Base-by-base conservation (phyloP, 352 stramenopile genomes). In the Pythium dissotocum region DNA sequence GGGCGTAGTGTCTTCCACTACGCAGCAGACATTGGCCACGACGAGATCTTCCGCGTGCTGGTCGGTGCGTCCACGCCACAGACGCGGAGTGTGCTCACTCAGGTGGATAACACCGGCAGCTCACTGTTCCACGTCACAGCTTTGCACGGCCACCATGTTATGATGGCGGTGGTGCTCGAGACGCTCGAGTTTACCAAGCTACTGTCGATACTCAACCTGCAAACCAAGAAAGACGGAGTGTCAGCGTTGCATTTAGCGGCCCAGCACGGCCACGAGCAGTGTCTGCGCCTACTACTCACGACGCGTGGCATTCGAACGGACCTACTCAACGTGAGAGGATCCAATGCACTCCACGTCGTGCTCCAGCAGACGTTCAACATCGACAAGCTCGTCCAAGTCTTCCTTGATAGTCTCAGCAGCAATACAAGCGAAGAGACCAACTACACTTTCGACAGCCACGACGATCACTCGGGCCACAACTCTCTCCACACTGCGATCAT, bases 311-410 rank as follows among this genome's bases (percentile, higher is more conserved):
- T 66, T 1, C 73, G 70, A 16, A 61, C 58, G 0, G 71, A 77
- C 53, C 14, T 88, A 18, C 63, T 65, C 12, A 73, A 81, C 18
- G 26, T 53, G 24, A 76, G 65, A 54, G 81, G 85, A 6, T 81
- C 74, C 36, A 91, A 83, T 26, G 77, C 80, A 0, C 63, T 93
- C 16, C 83, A 93, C 54, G 67, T 91, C 10, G 77, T 77, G n/a
- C 70, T 91, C 0, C 65, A 78, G 35, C 81, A 85, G 51, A 80
- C 76, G 5, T 93, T 93, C 51, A 77, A 89, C 58, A 83, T 93
- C 35, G 78, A 88, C 0, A 72, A 72, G 21, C 77, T 93, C 6
- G 61, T 89, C 2, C 44, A 77, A 0, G 62, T 69, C 8, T 89
- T 93, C 55, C 56, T 86, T 24, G 33, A 65, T 2, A 53, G 71